Conservation (phyloP, 2,329 filamentous ascomycete species). For the Penicillium sp. region DNA sequence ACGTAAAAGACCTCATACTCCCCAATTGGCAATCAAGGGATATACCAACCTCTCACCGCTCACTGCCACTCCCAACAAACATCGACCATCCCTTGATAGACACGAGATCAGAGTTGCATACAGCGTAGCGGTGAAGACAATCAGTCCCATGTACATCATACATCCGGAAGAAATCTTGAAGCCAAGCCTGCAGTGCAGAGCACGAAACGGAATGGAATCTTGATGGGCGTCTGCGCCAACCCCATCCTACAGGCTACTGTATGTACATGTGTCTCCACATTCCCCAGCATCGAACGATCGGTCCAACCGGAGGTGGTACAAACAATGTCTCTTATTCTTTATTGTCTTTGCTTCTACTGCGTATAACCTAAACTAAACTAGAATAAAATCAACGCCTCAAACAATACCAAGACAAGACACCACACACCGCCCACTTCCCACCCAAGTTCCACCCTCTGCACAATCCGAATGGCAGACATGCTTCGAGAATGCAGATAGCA, state of each 20-base stretch:
- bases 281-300: background rate
- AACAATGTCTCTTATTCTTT: background rate
- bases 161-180: background rate
- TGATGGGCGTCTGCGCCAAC: slow-evolving; percentile 1
- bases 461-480: slow-evolving; percentile 11
- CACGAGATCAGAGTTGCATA: background rate
- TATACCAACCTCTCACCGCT: slow-evolving; percentile 5
- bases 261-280: no score
- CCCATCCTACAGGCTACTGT: background rate
- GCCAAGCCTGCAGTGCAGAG: background rate
- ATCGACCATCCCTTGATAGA: no score
- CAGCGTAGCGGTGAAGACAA: slow-evolving; percentile 6
- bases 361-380: no score
- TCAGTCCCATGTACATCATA: background rate
- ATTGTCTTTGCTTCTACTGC: no score
- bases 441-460: background rate
- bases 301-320: background rate
- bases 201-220: slow-evolving; percentile 1
- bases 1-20: background rate
- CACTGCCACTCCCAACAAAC: background rate
- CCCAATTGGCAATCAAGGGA: slow-evolving; percentile 12
- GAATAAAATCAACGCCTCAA: background rate
- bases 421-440: background rate
- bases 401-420: background rate
- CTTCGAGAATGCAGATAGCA: slow-evolving; percentile 22